Evolutionary conservation across 202 grass and related monocot genomes (phyloP), one percentile per base, ranked within the genome.

Genomic region (Dendrocalamus latiflorus): DNA sequence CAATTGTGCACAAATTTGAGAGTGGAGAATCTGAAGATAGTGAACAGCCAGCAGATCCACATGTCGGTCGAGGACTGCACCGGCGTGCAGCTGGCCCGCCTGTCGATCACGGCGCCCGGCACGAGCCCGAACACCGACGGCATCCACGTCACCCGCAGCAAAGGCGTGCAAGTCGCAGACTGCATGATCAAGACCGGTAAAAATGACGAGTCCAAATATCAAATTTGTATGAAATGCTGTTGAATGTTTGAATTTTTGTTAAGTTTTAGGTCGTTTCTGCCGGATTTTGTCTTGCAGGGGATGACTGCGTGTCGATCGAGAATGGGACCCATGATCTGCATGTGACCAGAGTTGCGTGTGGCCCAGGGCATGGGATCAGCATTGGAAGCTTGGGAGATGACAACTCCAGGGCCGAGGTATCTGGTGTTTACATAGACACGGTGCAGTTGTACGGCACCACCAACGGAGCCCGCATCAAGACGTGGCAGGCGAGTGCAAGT

Each of bases 231-330:
- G 6, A 65, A 50, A 26, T 18, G 6, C 0, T n/a, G 9, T 20
- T 2, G 14, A 6, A 22, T 47, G 26, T 22, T 49, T 8, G 13
- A 20, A 11, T 2, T 15, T 10, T 50, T 36, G 6, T 4, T 0
- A 44, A 44, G 10, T 44, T 18, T 17, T 49, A 15, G 15, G 12
- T 1, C 0, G 37, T 42, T 28, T 45, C 1, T 33, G 5, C 1
- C 9, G n/a, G 9, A 54, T 36, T 38, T 63, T 82, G 53, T 26
- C 41, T 50, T 85, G 57, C 51, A 94, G 93, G 95, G 5, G 93
- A 98, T 6, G 95, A 98, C 9, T 98, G 91, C 39, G 64, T 98
- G 17, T 95, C 95, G 2, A 93, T 98, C 9, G 95, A 91, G 44
- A 37, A 75, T 2, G 93, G 91, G 8, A 86, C 91, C 0, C 81